Conservation (phyloP, 495 filamentous ascomycete species). For the Pyronema omphalodes region DNA sequence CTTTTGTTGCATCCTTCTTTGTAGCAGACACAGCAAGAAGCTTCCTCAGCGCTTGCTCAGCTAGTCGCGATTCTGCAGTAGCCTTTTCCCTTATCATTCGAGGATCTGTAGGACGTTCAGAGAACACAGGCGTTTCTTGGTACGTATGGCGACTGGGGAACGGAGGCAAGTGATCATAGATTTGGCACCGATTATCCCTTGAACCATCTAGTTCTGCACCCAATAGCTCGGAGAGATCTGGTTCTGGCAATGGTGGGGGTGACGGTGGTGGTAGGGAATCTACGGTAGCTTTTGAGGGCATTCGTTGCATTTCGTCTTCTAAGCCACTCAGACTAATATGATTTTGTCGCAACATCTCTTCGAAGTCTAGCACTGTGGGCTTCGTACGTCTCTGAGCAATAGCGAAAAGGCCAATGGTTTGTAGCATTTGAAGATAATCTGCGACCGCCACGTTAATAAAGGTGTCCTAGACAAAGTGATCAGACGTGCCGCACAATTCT, state of each 20-base stretch:
- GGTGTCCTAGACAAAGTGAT: neutral
- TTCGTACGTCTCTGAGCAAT: conserved; percentile 38
- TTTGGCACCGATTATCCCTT: conserved; percentile 34
- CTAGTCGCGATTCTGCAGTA: conserved; percentile 52
- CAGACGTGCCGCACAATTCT: conserved; percentile 40
- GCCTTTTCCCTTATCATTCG: conserved; percentile 53
- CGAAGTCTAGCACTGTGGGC: conserved; percentile 51
- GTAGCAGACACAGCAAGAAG: conserved; percentile 33
- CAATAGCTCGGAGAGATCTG: conserved; percentile 30
- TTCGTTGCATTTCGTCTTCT: conserved; percentile 19
- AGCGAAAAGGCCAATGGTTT: conserved; percentile 42
- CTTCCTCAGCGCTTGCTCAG: conserved; percentile 54
- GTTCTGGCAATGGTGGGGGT: conserved; percentile 27
- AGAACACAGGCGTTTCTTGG: conserved; percentile 45
- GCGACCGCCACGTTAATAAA: conserved; percentile 7
- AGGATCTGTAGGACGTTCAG: conserved; percentile 47
- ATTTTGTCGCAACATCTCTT: conserved; percentile 34
- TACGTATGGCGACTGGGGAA: conserved; percentile 62
- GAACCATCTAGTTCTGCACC: conserved; percentile 36
- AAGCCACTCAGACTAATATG: conserved; percentile 11
- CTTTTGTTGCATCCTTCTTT: conserved; percentile 23
- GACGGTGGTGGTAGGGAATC: conserved; percentile 25
- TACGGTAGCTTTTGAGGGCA: conserved; percentile 19
- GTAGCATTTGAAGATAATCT: conserved; percentile 32
- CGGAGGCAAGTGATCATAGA: conserved; percentile 48